phyloP scores from a whole-genome alignment of 2,329 filamentous ascomycete species.

The Hypomyces perniciosus region DNA sequence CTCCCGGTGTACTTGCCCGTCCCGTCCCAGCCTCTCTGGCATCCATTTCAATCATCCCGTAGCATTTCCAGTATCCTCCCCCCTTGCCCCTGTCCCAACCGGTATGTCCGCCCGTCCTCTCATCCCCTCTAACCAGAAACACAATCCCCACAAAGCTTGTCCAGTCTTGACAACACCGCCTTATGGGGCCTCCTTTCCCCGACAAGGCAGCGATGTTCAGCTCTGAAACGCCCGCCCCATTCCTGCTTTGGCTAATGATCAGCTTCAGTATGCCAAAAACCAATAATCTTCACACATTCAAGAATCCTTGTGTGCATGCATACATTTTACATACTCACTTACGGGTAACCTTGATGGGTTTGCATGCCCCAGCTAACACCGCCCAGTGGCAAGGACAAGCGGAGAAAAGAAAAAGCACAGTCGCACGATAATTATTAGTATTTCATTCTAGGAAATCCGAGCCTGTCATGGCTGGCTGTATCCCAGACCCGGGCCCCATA shows the following conservation, averaged over 20 bases:
- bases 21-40: background rate
- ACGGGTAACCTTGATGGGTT: too few species aligned
- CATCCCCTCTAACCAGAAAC: conserved; percentile 9
- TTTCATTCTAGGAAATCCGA: too few species aligned
- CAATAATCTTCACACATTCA: background rate
- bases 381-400: background rate
- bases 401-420: background rate
- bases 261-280: conserved; percentile 5
- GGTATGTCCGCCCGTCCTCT: background rate
- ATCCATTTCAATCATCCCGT: background rate
- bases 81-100: conserved; percentile 13
- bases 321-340: too few species aligned
- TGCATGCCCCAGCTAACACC: background rate
- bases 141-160: conserved; percentile 30
- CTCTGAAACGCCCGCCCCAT: conserved; percentile 30
- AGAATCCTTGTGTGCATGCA: too few species aligned
- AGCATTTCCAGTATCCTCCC: background rate
- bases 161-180: conserved; percentile 30
- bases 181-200: conserved; percentile 17
- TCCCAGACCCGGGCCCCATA: too few species aligned
- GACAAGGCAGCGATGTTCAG: conserved; percentile 25
- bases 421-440: too few species aligned
- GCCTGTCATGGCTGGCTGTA: too few species aligned
- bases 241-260: conserved; percentile 22
- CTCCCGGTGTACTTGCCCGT: background rate